These are phyloP conservation scores for Parachaetomium inaequale DNA, from an alignment of 495 filamentous ascomycete genomes.

Conservation along the genomic window DNA sequence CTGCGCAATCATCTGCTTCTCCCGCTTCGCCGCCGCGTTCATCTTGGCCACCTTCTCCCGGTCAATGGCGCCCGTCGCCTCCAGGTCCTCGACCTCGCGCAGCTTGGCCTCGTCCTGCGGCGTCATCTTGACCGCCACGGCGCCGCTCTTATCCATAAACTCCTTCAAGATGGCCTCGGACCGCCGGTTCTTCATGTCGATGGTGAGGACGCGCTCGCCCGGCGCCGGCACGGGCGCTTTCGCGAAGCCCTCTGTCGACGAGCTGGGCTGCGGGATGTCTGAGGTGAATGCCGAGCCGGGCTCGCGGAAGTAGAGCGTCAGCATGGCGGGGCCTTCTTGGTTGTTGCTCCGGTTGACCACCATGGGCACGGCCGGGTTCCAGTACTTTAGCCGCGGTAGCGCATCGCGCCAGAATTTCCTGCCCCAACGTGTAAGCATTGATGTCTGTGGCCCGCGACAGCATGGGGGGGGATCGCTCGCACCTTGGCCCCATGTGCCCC, in stretches of 20 bases:
- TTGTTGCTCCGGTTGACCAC: slow-evolving; percentile 65
- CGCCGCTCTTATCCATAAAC: slow-evolving; percentile 66
- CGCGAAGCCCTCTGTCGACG: slow-evolving; percentile 34
- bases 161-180: slow-evolving; percentile 63
- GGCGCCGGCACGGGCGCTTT: slow-evolving; percentile 42
- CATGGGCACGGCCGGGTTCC: slow-evolving; percentile 84
- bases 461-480: slow-evolving; percentile 25
- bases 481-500: slow-evolving; percentile 81
- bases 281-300: slow-evolving; percentile 27
- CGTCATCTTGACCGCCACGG: slow-evolving; percentile 55
- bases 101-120: slow-evolving; percentile 59
- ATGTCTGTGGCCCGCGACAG: background rate
- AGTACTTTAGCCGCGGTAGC: slow-evolving; percentile 85
- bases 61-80: slow-evolving; percentile 51
- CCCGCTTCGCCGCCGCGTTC: slow-evolving; percentile 60
- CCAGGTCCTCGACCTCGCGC: slow-evolving; percentile 56
- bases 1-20: slow-evolving; percentile 46
- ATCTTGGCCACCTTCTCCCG: slow-evolving; percentile 57
- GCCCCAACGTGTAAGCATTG: background rate
- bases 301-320: slow-evolving; percentile 70
- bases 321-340: slow-evolving; percentile 55
- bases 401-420: slow-evolving; percentile 85
- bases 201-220: slow-evolving; percentile 45
- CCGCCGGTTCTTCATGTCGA: slow-evolving; percentile 61
- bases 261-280: slow-evolving; percentile 32